Base-by-base conservation (phyloP, 495 filamentous ascomycete species). In the Podospora comata region DNA sequence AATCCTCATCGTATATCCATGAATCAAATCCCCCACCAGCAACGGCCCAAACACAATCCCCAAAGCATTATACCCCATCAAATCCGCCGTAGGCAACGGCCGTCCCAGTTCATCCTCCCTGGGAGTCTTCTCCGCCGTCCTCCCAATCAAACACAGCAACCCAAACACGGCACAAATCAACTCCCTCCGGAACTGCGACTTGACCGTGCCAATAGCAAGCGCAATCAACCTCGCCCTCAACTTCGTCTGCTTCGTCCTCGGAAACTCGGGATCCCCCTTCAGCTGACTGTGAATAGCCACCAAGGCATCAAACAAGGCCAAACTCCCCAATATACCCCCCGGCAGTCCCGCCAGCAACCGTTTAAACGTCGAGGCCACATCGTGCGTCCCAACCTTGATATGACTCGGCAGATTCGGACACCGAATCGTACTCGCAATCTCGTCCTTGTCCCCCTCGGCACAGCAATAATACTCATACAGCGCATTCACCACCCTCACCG, bases 331-430 rank as follows among this genome's bases (percentile, higher is more conserved):
- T 53, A 94, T 87, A 1, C 92, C 92, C 1, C 87, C 88, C 0
- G 91, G 92, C 1, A 95, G 77, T 5, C 89, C 90, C 7, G 85
- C 81, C 18, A 95, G 77, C 6, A 95, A 78, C 30, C 84, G 85
- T 72, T 91, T 92, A 78, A 94, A 89, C 11, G 87, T 81, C 60
- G 88, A 90, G 1, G 88, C 90, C 7, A 93, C 86, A 78, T 91
- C 89, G 64, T 91, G 87, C n/a, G 89, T 80, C 16, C 83, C 70
- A 20, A 77, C 82, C 68, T 75, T 80, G 70, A 89, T 87, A 70
- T 86, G 86, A 9, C 69, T 67, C 7, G 87, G 87, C 9, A 87
- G 77, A 30, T 81, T 85, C 5, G 85, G 83, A 61, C 82, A 82
- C 55, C 84, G 78, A 53, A 82, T 85, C 4, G 86, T 87, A 66